Evolutionary conservation across 1,284 basidiomycete species (phyloP).

Genomic region (Ganoderma leucocontextum): DNA sequence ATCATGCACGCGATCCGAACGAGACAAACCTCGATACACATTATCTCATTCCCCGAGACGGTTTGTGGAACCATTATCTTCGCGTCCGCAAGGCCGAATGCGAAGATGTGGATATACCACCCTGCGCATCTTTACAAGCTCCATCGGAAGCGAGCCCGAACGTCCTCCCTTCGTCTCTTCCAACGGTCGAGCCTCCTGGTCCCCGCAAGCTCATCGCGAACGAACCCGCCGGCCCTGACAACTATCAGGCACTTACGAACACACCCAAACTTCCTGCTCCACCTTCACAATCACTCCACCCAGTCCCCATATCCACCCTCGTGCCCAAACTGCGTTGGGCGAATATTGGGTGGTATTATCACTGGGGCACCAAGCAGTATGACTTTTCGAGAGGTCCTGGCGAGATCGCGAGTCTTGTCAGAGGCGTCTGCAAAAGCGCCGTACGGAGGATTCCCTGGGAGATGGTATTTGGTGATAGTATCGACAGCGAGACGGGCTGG

Average conservation of each 20-base stretch:
- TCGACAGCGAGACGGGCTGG: slow-evolving; percentile 51
- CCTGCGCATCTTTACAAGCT: slow-evolving; percentile 40
- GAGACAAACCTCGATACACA: slow-evolving; percentile 89
- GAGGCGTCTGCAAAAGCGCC: slow-evolving; percentile 66
- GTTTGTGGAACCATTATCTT: slow-evolving; percentile 75
- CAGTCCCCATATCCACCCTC: slow-evolving; percentile 58
- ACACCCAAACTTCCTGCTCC: slow-evolving; percentile 64
- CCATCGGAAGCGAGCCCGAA: slow-evolving; percentile 20
- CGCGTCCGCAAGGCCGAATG: slow-evolving; percentile 42
- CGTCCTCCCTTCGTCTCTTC: slow-evolving; percentile 7
- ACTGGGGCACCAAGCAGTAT: slow-evolving; percentile 94
- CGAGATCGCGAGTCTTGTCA: slow-evolving; percentile 64
- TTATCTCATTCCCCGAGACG: slow-evolving; percentile 75
- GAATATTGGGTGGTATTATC: slow-evolving; percentile 92
- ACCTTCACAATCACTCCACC: slow-evolving; percentile 63
- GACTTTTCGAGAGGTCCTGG: slow-evolving; percentile 79
- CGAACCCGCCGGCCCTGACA: slow-evolving; percentile 62
- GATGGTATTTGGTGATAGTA: slow-evolving; percentile 57
- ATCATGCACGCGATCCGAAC: slow-evolving; percentile 83
- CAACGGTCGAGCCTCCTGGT: slow-evolving; percentile 46
- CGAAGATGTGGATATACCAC: slow-evolving; percentile 49
- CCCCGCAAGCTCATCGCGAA: slow-evolving; percentile 76
- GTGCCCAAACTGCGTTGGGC: slow-evolving; percentile 87
- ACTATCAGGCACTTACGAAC: slow-evolving; percentile 53
- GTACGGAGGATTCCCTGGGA: slow-evolving; percentile 76